Conservation (phyloP, 2,329 filamentous ascomycete species). For the Stachybotrys echinatus region DNA sequence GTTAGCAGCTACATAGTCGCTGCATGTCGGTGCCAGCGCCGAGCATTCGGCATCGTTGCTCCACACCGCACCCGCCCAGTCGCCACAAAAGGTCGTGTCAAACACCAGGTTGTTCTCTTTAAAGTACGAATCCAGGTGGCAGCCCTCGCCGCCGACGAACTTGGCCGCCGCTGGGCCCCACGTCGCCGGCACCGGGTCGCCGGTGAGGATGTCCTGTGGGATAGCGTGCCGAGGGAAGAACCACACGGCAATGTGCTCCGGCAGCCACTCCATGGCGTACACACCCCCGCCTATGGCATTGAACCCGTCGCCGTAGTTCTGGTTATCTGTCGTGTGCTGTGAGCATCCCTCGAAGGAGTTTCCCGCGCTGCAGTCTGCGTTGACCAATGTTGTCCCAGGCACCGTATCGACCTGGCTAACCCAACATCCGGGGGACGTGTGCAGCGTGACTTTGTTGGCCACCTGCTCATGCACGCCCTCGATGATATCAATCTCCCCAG, state of each 20-base stretch:
- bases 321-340: conserved; percentile 42
- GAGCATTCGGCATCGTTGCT: conserved; percentile 49
- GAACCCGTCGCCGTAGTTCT: conserved; percentile 63
- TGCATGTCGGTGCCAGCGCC: conserved; percentile 58
- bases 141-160: conserved; percentile 62
- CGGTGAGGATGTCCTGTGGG: conserved; percentile 56
- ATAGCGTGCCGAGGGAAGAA: conserved; percentile 69
- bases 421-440: conserved; percentile 57
- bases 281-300: conserved; percentile 65
- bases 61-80: conserved; percentile 77
- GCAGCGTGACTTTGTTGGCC: conserved; percentile 60
- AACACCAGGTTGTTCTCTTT: conserved; percentile 69
- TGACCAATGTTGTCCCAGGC: conserved; percentile 37
- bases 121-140: conserved; percentile 69
- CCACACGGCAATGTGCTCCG: conserved; percentile 67
- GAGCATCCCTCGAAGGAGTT: conserved; percentile 55
- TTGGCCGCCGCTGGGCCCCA: conserved; percentile 66
- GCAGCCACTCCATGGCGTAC: conserved; percentile 74
- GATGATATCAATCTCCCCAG: conserved; percentile 75
- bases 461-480: conserved; percentile 66
- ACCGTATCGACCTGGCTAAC: conserved; percentile 45
- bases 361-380: conserved; percentile 51
- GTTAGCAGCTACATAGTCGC: conserved; percentile 66
- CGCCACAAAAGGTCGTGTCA: conserved; percentile 81
- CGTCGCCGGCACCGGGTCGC: conserved; percentile 55